Evolutionary conservation across 169 alveolate genomes (phyloP).

Genomic region (Plasmodium yoelii): DNA sequence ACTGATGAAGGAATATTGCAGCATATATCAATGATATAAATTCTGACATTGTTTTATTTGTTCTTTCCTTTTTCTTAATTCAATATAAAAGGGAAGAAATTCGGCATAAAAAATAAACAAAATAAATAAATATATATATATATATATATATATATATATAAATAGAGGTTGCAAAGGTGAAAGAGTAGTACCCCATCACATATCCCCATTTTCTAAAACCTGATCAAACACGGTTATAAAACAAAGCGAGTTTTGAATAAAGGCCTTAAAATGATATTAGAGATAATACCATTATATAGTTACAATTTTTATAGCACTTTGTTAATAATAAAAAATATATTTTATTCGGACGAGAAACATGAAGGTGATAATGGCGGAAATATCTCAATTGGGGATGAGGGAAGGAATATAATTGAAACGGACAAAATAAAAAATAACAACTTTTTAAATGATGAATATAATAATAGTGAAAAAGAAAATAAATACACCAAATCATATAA

Average conservation of each 20-base stretch:
- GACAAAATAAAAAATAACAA: neutral
- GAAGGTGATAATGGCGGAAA: neutral
- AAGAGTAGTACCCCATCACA: too few species aligned
- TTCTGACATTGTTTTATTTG: too few species aligned
- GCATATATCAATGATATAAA: too few species aligned
- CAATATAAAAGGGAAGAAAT: too few species aligned
- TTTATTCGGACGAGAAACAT: neutral
- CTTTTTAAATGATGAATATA: neutral
- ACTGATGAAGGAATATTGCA: too few species aligned
- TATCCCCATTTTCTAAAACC: too few species aligned
- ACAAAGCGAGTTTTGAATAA: neutral
- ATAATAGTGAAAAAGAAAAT: neutral
- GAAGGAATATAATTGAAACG: neutral
- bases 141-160: too few species aligned
- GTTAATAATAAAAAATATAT: slow-evolving; percentile 69
- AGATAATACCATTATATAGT: slow-evolving; percentile 69
- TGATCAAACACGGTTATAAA: too few species aligned
- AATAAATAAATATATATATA: too few species aligned
- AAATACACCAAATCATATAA: slow-evolving; percentile 30
- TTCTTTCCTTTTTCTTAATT: too few species aligned
- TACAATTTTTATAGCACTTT: slow-evolving; percentile 54
- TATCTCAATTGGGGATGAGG: neutral
- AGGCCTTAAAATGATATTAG: slow-evolving; percentile 50
- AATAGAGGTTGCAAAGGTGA: too few species aligned
- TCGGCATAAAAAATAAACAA: too few species aligned